Evolutionary conservation across 1,284 basidiomycete species (phyloP), one percentile per base, ranked within the genome.

Genomic region (Cryptococcus depauperatus): DNA sequence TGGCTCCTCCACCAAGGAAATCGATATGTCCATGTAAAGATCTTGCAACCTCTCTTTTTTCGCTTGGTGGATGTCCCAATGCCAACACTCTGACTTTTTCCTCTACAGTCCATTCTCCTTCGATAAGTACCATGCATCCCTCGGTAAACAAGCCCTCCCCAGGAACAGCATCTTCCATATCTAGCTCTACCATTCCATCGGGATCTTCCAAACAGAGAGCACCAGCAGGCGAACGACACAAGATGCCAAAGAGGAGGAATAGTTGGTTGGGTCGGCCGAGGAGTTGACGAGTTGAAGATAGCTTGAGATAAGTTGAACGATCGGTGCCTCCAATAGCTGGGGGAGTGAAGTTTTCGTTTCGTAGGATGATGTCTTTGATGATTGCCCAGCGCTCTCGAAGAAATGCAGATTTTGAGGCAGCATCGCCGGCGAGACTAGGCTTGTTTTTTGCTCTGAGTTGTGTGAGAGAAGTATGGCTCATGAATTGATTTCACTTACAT

Each of bases 101-200:
- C 25, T 97, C 88, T 49, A 90, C 82, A 0, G 88, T 96, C 64
- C 97, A 99, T 61, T 92, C 88, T 27, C 95, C 95, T 70, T 98
- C 95, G 0, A 97, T 82, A 8, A 99, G 77, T 1, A 91, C 88
- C 69, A 96, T 85, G 50, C 84, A 89, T 0, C 95, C 95, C 68
- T 98, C 92, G 0, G 92, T 96, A 62, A 97, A 98, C 13, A 99
- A 71, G 1, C 95, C 95, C 66, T 96, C 92, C 35, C 91, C 90
- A 5, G 93, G 92, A 56, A 92, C 91, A 35, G 93, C 77, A 57
- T 85, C 82, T 4, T 83, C 80, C 58, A 97, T 83, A 66, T 98
- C 91, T 25, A 99, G 75, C 42, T 82, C 83, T 0, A 98, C 92
- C 19, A 75, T 76, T 3, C 93, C 95, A 57, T 99, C 95, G 14